phyloP scores from a whole-genome alignment of 2,329 filamentous ascomycete species.

The Colletotrichum spaethianum region DNA sequence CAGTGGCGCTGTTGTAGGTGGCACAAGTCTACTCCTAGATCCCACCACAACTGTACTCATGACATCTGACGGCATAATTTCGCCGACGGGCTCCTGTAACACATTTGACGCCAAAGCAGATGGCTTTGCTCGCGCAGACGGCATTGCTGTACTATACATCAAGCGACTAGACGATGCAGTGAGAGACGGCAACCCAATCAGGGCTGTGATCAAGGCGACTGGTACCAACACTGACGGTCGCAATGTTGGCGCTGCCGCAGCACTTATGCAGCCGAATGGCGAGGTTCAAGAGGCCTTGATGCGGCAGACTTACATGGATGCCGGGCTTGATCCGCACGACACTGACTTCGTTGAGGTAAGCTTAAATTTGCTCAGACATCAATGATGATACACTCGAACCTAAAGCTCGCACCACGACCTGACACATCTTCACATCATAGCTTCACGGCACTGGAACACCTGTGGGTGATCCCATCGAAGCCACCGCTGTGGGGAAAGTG shows the following conservation, averaged over 20 bases:
- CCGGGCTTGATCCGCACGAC: constrained; percentile 1
- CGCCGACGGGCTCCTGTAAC: constrained; percentile 38
- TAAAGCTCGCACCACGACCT: too few species aligned
- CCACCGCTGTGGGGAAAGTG: constrained; percentile 48
- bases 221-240: constrained; percentile 52
- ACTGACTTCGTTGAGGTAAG: constrained; percentile 13
- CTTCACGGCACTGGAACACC: constrained; percentile 57
- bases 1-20: constrained; percentile 44
- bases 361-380: too few species aligned
- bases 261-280: constrained; percentile 57
- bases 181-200: constrained; percentile 54
- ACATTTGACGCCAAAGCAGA: constrained; percentile 54
- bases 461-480: constrained; percentile 63
- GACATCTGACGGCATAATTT: constrained; percentile 39
- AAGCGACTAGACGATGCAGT: constrained; percentile 58
- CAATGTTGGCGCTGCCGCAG: constrained; percentile 35
- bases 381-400: too few species aligned
- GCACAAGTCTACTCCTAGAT: constrained; percentile 46
- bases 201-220: constrained; percentile 49
- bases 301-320: not conserved
- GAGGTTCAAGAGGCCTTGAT: constrained; percentile 51
- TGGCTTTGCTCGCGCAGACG: constrained; percentile 61
- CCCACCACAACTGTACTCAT: constrained; percentile 43
- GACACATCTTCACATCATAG: not conserved
- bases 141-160: constrained; percentile 54